phyloP scores from a whole-genome alignment of 2,329 filamentous ascomycete species.

The Aspergillus quadrilineatus region DNA sequence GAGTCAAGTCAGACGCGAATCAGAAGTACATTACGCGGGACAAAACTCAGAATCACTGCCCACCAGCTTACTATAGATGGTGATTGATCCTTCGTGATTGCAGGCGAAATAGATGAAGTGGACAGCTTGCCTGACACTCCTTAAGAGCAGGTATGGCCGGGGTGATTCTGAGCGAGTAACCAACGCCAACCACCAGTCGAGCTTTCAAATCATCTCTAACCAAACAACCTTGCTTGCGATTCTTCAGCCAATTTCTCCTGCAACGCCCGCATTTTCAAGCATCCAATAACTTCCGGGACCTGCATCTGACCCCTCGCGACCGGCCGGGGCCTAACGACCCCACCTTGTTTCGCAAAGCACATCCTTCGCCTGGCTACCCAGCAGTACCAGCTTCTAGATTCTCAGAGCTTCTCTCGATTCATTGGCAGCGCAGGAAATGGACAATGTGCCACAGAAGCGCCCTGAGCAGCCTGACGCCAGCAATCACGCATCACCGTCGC shows the following conservation, averaged over 20 bases:
- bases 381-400: not conserved
- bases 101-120: not conserved
- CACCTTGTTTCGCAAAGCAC: constrained; percentile 10
- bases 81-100: constrained; percentile 9
- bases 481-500: constrained; percentile 1
- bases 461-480: constrained; percentile 13
- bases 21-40: not conserved
- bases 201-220: not conserved
- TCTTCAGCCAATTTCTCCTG: constrained; percentile 1
- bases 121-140: not conserved
- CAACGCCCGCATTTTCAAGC: not conserved
- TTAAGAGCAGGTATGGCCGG: not conserved
- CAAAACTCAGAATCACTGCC: constrained; percentile 1
- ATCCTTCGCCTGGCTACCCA: constrained; percentile 3
- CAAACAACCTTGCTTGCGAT: not conserved
- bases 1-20: constrained; percentile 5
- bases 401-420: not conserved
- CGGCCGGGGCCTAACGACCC: constrained; percentile 4
- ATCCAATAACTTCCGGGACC: constrained; percentile 9
- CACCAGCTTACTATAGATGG: constrained; percentile 1
- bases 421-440: constrained; percentile 20
- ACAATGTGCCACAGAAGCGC: constrained; percentile 18
- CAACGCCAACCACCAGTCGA: not conserved
- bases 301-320: constrained; percentile 3
- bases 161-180: not conserved